These are phyloP conservation scores for Fonsecaea monophora DNA, from an alignment of 2,329 filamentous ascomycete genomes.

Conservation along the genomic window DNA sequence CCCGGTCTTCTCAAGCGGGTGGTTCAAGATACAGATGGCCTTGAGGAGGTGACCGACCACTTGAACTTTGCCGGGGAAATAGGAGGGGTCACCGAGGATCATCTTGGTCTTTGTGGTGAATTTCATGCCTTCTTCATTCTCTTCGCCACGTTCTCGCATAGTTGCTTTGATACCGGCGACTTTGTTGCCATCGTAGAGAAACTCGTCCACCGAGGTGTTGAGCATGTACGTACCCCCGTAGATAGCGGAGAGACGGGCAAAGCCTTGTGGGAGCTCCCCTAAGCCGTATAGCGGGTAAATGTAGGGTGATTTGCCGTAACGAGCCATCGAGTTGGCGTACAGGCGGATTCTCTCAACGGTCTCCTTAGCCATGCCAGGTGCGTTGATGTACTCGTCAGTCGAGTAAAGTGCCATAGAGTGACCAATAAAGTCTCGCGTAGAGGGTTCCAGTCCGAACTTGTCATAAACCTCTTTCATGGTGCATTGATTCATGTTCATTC, in stretches of 20 bases:
- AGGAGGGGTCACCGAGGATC: conserved; percentile 94
- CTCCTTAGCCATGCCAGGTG: conserved; percentile 76
- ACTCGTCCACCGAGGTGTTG: conserved; percentile 90
- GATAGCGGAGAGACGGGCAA: conserved; percentile 95
- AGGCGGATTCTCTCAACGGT: conserved; percentile 90
- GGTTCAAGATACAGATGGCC: conserved; percentile 96
- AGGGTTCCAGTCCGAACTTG: conserved; percentile 90
- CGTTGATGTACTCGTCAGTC: conserved; percentile 83
- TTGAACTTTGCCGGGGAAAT: conserved; percentile 89
- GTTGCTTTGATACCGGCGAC: conserved; percentile 96
- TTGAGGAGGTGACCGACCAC: conserved; percentile 89
- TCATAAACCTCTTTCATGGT: conserved; percentile 99
- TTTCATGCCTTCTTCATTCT: conserved; percentile 73
- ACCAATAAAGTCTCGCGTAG: conserved; percentile 93
- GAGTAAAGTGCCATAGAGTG: conserved; percentile 98
- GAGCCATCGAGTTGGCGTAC: conserved; percentile 96
- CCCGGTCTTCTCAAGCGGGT: conserved; percentile 88
- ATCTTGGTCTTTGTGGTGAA: conserved; percentile 96
- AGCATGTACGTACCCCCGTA: conserved; percentile 99
- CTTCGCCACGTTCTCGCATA: conserved; percentile 85
- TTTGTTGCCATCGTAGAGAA: conserved; percentile 82
- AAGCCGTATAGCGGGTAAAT: conserved; percentile 99
- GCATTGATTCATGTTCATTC: conserved; percentile 76
- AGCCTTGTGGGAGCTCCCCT: conserved; percentile 95
- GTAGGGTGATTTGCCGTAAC: conserved; percentile 98